phyloP scores from a whole-genome alignment of 1,139 yeast species.

The Taiozyma sp. region DNA sequence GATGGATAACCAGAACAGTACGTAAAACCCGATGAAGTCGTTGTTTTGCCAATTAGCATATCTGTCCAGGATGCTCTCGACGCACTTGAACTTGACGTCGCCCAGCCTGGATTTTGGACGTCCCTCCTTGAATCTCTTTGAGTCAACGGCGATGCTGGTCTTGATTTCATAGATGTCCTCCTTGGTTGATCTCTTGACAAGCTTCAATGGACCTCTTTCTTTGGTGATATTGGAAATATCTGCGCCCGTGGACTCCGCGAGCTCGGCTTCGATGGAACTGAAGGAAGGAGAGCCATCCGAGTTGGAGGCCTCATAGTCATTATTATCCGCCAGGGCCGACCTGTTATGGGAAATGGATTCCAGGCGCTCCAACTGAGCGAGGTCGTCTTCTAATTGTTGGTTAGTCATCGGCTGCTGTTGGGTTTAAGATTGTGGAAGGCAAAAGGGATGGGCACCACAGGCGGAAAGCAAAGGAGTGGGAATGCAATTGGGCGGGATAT shows the following conservation, averaged over 20 bases:
- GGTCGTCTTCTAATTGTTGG: not conserved
- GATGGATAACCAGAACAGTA: constrained; percentile 63
- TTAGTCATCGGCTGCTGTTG: not conserved
- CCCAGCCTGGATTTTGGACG: constrained; percentile 34
- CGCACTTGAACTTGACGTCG: constrained; percentile 38
- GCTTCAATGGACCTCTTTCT: not conserved
- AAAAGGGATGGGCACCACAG: not conserved
- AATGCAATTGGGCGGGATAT: not conserved
- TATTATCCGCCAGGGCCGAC: not conserved
- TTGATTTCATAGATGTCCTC: constrained; percentile 16
- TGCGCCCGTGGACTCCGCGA: not conserved
- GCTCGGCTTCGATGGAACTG: not conserved
- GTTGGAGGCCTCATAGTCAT: not conserved
- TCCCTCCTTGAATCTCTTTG: constrained; percentile 28
- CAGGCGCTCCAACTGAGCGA: not conserved
- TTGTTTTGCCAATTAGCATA: constrained; percentile 23
- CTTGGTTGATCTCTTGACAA: constrained; percentile 10
- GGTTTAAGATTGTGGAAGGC: not conserved
- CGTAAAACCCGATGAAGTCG: constrained; percentile 57
- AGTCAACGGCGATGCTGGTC: constrained; percentile 12
- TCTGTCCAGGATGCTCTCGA: constrained; percentile 47
- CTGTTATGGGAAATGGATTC: not conserved
- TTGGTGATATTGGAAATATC: not conserved
- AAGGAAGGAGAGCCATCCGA: not conserved
- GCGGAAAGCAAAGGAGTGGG: not conserved